Percentiles rank a stretch among this genome's conserved stretches.
phyloP scores from a whole-genome alignment of 2,329 filamentous ascomycete genomes.

The Aspergillus fumigatus region DNA sequence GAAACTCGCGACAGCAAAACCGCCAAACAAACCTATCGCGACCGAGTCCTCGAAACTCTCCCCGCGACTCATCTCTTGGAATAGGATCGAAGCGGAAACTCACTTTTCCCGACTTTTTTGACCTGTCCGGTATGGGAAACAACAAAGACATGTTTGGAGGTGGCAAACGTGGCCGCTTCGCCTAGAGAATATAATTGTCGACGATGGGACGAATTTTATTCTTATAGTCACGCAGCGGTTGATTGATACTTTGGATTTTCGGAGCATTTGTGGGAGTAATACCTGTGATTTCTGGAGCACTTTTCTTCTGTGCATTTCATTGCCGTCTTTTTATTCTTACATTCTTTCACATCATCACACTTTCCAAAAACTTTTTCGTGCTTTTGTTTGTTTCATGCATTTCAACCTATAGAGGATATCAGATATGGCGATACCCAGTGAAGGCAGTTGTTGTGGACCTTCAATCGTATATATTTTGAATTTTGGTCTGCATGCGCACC shows the following conservation, averaged over 20 bases:
- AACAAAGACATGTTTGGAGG: conserved; percentile 41
- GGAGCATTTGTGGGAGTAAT: conserved; percentile 33
- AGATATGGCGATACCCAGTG: conserved; percentile 33
- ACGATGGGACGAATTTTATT: conserved; percentile 32
- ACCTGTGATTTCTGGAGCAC: conserved; percentile 20
- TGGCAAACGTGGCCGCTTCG: conserved; percentile 46
- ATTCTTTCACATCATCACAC: conserved; percentile 4
- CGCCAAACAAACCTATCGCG: conserved; percentile 37
- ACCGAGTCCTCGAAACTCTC: conserved; percentile 32
- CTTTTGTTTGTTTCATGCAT: conserved; percentile 17
- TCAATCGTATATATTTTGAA: conserved; percentile 9
- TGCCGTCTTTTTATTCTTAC: conserved; percentile 12
- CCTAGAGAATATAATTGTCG: conserved; percentile 30
- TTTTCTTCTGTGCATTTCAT: conserved; percentile 6
- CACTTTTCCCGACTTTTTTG: conserved; percentile 47
- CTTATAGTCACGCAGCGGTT: conserved; percentile 30
- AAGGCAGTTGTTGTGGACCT: conserved; percentile 25
- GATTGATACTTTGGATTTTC: conserved; percentile 19
- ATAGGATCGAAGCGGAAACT: conserved; percentile 47
- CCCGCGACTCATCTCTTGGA: conserved; percentile 35
- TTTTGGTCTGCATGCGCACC: conserved; percentile 1
- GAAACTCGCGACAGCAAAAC: conserved; percentile 36
- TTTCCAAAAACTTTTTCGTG: conserved; percentile 8
- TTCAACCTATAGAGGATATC: conserved; percentile 32
- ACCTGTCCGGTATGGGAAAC: conserved; percentile 43